Evolutionary conservation across 305 asterid species (phyloP).

Genomic region (Caryopteris hybrid): DNA sequence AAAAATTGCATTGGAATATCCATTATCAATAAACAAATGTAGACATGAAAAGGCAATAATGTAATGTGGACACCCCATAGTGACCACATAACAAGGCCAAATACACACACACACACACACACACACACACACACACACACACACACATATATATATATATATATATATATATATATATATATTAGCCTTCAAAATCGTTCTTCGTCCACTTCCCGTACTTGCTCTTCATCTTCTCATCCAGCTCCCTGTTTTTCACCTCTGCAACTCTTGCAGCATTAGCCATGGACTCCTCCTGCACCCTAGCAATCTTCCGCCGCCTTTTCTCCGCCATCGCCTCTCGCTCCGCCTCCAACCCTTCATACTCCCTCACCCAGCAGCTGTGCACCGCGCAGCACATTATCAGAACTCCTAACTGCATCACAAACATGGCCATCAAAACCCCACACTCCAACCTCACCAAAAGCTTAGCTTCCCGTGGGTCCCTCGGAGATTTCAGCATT

Average conservation of each 20-base stretch:
- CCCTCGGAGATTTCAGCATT: slow-evolving; percentile 48
- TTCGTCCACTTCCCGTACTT: slow-evolving; percentile 53
- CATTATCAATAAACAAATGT: too few species aligned
- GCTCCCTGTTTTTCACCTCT: slow-evolving; percentile 40
- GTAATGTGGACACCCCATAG: too few species aligned
- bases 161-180: not conserved
- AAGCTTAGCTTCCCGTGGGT: slow-evolving; percentile 60
- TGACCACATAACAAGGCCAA: not conserved
- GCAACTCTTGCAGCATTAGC: slow-evolving; percentile 31
- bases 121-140: not conserved
- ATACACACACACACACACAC: not conserved
- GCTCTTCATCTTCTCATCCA: slow-evolving; percentile 59
- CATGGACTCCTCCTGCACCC: slow-evolving; percentile 49
- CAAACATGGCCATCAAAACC: slow-evolving; percentile 67
- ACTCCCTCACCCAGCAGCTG: slow-evolving; percentile 52
- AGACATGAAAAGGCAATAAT: too few species aligned
- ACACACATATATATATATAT: not conserved
- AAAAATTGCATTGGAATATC: too few species aligned
- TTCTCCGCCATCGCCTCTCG: slow-evolving; percentile 42
- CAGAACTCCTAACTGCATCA: slow-evolving; percentile 54
- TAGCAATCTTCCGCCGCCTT: slow-evolving; percentile 41
- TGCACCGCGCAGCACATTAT: slow-evolving; percentile 50
- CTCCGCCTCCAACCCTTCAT: slow-evolving; percentile 48
- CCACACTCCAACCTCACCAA: slow-evolving; percentile 80
- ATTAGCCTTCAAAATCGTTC: slow-evolving; percentile 28